Base-by-base conservation (phyloP, 805 yeast genomes). In the Candida andamanensis region DNA sequence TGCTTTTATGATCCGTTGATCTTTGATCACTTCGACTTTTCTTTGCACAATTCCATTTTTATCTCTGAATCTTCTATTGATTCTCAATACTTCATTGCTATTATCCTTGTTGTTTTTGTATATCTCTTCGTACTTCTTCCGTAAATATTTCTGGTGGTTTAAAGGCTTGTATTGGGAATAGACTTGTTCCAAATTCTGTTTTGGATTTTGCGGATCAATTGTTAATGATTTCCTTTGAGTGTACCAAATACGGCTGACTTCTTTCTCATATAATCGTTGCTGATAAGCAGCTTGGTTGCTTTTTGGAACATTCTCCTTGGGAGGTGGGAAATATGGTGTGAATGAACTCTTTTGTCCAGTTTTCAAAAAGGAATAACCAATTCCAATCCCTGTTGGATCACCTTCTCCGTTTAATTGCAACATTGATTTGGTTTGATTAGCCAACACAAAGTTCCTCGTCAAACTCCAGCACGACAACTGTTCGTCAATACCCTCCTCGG, bases 391-490 rank as follows among this genome's bases (percentile, higher is more conserved):
- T 0, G 95, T 78, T 2, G 95, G 95, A 54, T 92, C 97, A 29
- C 97, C 97, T 33, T 80, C 89, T 10, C 96, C 96, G 51, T 85
- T 85, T 16, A 92, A 74, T 50, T 87, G 96, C 26, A 92, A 69
- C 97, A 92, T 92, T 0, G 97, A 94, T 49, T 94, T 89, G 34
- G 96, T 95, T 52, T 89, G 97, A 15, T 95, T 87, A 2, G 97
- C 92, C 54, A 79, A 85, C 33, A 89, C 77, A 50, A 92, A 92
- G 56, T 92, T 92, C 39, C 86, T 72, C 0, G 96, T 79, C n/a
- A 81, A 69, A 54, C 85, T 89, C 98, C 98, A 92, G 0, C 96
- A 90, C 1, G 97, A 80, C 30, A 85, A 60, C 48, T 86, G 95
- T 44, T 86, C 95, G 43, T 85, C 87, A 21, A 85, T 60, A 29